These are phyloP conservation scores for Cornus florida DNA, from an alignment of 148 eudicot genomes.

Conservation along the genomic window DNA sequence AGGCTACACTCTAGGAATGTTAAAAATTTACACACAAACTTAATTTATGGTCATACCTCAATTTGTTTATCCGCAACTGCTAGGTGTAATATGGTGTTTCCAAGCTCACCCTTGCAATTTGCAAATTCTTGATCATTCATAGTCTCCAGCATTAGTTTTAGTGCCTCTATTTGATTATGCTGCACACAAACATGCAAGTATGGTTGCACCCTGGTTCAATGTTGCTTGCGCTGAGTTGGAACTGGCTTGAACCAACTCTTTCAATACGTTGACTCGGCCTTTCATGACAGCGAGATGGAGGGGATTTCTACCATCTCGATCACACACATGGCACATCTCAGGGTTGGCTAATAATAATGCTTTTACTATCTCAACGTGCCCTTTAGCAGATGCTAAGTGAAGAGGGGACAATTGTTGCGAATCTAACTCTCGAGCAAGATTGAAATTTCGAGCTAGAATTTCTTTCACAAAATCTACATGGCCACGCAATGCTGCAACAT, in stretches of 20 bases:
- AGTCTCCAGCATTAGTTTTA: neutral
- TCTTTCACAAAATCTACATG: neutral
- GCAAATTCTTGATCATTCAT: neutral
- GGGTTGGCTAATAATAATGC: constrained; percentile 11
- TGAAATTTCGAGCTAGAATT: neutral
- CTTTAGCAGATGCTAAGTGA: constrained; percentile 38
- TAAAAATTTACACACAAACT: too few relatives aligned
- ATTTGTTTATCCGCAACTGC: constrained; percentile 7
- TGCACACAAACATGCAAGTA: constrained; percentile 9
- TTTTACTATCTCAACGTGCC: constrained; percentile 28
- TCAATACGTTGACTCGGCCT: constrained; percentile 23
- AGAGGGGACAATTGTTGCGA: constrained; percentile 28
- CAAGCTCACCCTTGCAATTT: constrained; percentile 1
- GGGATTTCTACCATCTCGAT: constrained; percentile 37
- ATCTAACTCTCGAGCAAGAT: constrained; percentile 2
- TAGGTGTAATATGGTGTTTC: constrained; percentile 12
- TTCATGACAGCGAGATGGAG: constrained; percentile 36
- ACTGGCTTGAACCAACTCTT: neutral
- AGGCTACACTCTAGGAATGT: too few relatives aligned
- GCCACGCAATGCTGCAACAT: constrained; percentile 8
- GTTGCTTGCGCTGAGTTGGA: neutral
- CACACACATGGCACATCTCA: constrained; percentile 28
- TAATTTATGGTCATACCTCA: neutral
- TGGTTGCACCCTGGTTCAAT: neutral
- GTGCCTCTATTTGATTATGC: constrained; percentile 1